Conservation (phyloP, 768 basidiomycete species). For the Termitomyces sp. region DNA sequence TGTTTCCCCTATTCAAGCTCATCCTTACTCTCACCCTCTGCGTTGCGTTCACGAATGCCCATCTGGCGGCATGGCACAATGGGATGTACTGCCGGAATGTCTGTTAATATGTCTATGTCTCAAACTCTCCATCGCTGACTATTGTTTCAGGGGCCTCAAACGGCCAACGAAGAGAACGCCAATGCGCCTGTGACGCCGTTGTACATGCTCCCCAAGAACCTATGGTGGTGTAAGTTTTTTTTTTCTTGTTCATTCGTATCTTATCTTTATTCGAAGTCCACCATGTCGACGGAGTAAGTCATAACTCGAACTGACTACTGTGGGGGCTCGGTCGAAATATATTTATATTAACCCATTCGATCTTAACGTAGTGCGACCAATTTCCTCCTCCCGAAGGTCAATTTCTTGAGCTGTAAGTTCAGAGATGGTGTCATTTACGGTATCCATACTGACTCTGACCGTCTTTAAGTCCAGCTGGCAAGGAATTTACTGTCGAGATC, state of each 20-base stretch:
- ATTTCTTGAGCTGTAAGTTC: constrained; percentile 40
- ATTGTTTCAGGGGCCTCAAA: constrained; percentile 23
- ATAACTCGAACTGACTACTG: not conserved
- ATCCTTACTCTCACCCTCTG: constrained; percentile 4
- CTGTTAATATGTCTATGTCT: constrained; percentile 9
- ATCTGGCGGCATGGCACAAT: constrained; percentile 38
- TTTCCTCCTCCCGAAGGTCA: constrained; percentile 40
- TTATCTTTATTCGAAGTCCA: constrained; percentile 24
- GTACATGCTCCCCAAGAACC: constrained; percentile 34
- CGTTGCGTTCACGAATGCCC: constrained; percentile 26
- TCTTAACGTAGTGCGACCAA: constrained; percentile 30
- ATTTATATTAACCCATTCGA: not conserved
- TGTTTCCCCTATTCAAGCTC: constrained; percentile 7
- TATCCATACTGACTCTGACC: not conserved
- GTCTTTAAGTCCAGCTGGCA: constrained; percentile 40
- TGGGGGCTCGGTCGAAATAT: not conserved
- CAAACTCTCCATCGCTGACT: not conserved
- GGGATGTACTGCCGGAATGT: constrained; percentile 48
- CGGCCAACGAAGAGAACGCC: constrained; percentile 32
- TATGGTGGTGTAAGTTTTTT: constrained; percentile 41
- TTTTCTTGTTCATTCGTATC: not conserved
- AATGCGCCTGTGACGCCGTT: constrained; percentile 36
- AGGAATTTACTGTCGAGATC: constrained; percentile 45
- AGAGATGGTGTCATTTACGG: not conserved
- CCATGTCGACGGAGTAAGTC: constrained; percentile 29